Evolutionary conservation across 1,139 yeast species (phyloP), one percentile per base, ranked within the genome.

Genomic region (Taphrina communis): DNA sequence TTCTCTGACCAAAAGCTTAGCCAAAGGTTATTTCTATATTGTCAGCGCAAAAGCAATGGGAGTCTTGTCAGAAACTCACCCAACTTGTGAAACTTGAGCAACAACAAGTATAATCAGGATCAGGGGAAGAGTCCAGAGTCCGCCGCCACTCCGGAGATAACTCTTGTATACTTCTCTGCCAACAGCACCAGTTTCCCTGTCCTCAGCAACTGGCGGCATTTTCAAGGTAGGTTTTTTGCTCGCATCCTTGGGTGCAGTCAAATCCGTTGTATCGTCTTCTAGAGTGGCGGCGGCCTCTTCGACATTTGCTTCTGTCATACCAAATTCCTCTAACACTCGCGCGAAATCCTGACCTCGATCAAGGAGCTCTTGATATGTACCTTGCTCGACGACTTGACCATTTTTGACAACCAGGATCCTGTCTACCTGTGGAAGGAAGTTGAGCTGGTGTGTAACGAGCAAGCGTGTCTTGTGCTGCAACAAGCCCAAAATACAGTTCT

Each of bases 391-490:
- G 68, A 85, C 85, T 3, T 83, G 75, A 6, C 94, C 94, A 75
- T 85, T 86, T 71, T 86, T 86, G 74, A 90, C 77, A 74, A 86
- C 91, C 17, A 90, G 80, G 48, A 90, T 82, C 72, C 88, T 82
- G 75, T 88, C 90, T 11, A 96, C 96, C 67, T 82, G 78, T 35
- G 84, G 85, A 71, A 90, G 83, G 73, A 90, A 81, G 9, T 92
- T 84, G 71, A 90, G 80, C 76, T 90, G 96, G 78, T 90, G 97
- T 0, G 97, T 91, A 0, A 96, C 97, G 75, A 91, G 81, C 36
- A 92, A 77, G 73, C 96, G 82, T 0, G 97, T 92, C 74, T 84
- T 86, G 11, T 80, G 79, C 58, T 78, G 77, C 74, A 91, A 76
- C 63, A 85, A 73, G 0, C 89, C 93, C 71, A 84, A 72, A 62